Base-by-base conservation (phyloP, 2,329 filamentous ascomycete genomes). In the Clarireedia hainanense region DNA sequence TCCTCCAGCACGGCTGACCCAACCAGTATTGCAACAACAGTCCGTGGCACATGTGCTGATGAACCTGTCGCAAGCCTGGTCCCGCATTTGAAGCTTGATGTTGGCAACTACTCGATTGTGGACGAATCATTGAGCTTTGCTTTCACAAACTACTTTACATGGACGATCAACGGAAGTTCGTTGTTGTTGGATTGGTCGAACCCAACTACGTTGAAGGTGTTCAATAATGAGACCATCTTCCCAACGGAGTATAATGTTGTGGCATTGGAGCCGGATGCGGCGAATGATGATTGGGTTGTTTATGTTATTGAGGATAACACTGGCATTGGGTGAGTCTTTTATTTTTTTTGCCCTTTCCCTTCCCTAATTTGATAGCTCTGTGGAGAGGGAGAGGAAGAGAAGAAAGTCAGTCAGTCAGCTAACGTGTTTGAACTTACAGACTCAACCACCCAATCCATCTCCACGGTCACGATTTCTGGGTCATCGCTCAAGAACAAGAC, bases 381-480 rank as follows among this genome's bases (percentile, higher is more conserved):
- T 40, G 9, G 9, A 30, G 10, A 30, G 4, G 10, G 9, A 34
- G 10, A 4, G 30, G 30, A 14, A 12, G 10, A 34, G 12, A 34
- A 34, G 30, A 34, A 1, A 42, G 17, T 42, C 39, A n/a, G 3
- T 42, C 39, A n/a, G 3, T 42, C 14, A 42, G 17, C 48, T 52
- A 34, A 48, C 24, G 4, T 12, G 3, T 34, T 34, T 1, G 47
- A 24, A 6, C 23, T 20, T 24, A 3, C 42, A 55, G 60, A 3
- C 43, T 67, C 45, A 55, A 52, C 40, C 67, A 69, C 42, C 67
- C 67, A 7, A 66, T 77, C 63, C 77, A 79, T 65, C 66, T 80
- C 17, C 77, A 79, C 65, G 77, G 77, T 5, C 76, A 79, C 61
- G 73, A 78, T 55, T 78, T 78, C 66, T 74, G 71, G 61, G 64